These are phyloP conservation scores for Evernia prunastri DNA, from an alignment of 495 filamentous ascomycete genomes.

Conservation along the genomic window DNA sequence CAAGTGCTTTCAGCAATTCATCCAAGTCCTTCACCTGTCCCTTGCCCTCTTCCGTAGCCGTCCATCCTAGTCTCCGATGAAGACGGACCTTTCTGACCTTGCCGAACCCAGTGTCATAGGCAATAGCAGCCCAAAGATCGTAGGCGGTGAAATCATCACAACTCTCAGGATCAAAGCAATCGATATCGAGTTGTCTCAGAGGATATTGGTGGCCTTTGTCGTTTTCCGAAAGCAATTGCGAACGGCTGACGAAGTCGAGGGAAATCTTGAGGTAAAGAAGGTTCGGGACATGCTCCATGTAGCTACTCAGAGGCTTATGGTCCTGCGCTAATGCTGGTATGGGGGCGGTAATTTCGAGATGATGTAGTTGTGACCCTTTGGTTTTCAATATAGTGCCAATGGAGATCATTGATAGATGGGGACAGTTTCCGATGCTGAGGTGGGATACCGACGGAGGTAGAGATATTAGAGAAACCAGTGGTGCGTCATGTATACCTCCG, in stretches of 20 bases:
- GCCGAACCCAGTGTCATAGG: not conserved
- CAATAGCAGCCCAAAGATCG: not conserved
- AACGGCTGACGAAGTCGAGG: not conserved
- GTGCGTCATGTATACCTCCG: slow-evolving; percentile 11
- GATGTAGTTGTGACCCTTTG: not conserved
- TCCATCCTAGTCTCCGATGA: slow-evolving; percentile 6
- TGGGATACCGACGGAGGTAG: slow-evolving; percentile 1
- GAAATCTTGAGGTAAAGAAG: slow-evolving; percentile 13
- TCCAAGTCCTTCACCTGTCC: slow-evolving; percentile 11
- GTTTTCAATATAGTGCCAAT: slow-evolving; percentile 9
- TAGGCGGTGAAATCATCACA: not conserved
- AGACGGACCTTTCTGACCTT: slow-evolving; percentile 8
- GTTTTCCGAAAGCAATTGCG: not conserved
- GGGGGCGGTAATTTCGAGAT: slow-evolving; percentile 6
- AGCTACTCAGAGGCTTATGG: not conserved
- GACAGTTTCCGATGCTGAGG: slow-evolving; percentile 16
- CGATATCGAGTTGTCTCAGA: slow-evolving; percentile 5
- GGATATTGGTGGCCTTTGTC: not conserved
- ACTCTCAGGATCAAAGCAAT: slow-evolving; percentile 12
- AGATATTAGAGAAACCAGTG: not conserved
- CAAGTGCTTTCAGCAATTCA: slow-evolving; percentile 13
- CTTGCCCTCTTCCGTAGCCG: not conserved
- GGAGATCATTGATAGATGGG: slow-evolving; percentile 10
- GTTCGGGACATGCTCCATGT: slow-evolving; percentile 4
- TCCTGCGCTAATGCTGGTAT: not conserved